Evolutionary conservation across 2,329 filamentous ascomycete species (phyloP).

Genomic region (Rhinocladiella mackenziei): DNA sequence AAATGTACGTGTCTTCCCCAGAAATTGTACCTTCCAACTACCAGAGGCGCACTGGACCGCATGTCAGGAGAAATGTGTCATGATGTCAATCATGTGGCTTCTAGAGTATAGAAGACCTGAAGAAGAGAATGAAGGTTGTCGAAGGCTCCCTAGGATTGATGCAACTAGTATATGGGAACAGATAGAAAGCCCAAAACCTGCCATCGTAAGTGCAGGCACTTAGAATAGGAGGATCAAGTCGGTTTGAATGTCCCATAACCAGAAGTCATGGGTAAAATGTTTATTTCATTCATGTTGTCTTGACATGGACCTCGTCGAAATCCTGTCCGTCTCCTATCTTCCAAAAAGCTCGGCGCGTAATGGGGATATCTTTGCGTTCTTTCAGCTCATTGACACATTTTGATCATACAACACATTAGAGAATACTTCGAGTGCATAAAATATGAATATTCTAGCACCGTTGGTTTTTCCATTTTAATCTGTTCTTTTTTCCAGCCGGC

Average conservation of each 20-base stretch:
- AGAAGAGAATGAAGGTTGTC: neutral
- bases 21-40: too few relatives aligned
- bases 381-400: constrained; percentile 1
- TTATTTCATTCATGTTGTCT: constrained; percentile 1
- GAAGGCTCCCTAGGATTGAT: neutral
- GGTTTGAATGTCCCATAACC: neutral
- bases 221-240: neutral
- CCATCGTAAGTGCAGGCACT: too few relatives aligned
- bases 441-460: neutral
- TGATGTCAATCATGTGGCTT: neutral
- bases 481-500: neutral
- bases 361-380: constrained; percentile 2
- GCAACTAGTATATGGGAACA: too few relatives aligned
- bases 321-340: neutral
- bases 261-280: too few relatives aligned
- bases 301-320: neutral
- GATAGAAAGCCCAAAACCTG: too few relatives aligned
- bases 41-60: too few relatives aligned
- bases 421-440: constrained; percentile 10
- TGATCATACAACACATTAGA: constrained; percentile 23
- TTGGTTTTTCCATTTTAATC: neutral
- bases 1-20: too few relatives aligned
- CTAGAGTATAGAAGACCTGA: neutral
- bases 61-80: neutral
- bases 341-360: neutral